Percentiles rank a stretch among this genome's conserved stretches.
Conservation (phyloP, 129 eudicot genomes). For the Chrysanthemum makinoi region DNA sequence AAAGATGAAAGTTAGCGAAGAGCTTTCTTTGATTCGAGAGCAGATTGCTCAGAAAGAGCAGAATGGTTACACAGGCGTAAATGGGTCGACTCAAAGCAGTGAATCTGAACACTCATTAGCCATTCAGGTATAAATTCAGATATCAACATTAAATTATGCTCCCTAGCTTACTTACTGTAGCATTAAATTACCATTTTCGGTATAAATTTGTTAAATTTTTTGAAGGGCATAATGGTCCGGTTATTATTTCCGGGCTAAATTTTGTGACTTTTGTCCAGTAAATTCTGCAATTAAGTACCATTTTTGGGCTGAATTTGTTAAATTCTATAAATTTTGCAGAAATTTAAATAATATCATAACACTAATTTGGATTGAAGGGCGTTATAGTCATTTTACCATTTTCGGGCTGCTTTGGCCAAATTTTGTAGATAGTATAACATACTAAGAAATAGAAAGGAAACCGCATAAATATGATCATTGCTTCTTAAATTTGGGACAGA, state of each 20-base stretch:
- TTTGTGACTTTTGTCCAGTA: too few species aligned
- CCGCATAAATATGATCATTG: constrained; percentile 8
- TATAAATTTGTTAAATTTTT: too few species aligned
- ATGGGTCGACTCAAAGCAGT: constrained; percentile 7
- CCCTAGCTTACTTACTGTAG: too few species aligned
- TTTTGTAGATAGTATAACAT: background rate
- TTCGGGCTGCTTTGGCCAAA: too few species aligned
- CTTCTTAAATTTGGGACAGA: background rate
- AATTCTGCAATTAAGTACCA: too few species aligned
- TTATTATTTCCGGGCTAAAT: too few species aligned
- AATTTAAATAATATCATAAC: too few species aligned
- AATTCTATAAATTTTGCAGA: too few species aligned
- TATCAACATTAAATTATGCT: background rate
- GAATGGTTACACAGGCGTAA: constrained; percentile 12
- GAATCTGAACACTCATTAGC: constrained; percentile 22
- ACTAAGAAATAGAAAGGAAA: background rate
- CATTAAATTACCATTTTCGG: background rate
- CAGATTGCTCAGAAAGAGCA: constrained; percentile 34
- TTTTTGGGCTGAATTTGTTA: too few species aligned
- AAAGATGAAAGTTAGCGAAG: constrained; percentile 40
- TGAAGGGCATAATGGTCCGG: too few species aligned
- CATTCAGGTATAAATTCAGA: constrained; percentile 37
- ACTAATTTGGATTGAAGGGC: too few species aligned
- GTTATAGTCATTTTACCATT: too few species aligned
- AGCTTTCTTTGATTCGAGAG: constrained; percentile 44